Base-by-base conservation (phyloP, 2,329 filamentous ascomycete species). In the Sclerotinia glacialis region DNA sequence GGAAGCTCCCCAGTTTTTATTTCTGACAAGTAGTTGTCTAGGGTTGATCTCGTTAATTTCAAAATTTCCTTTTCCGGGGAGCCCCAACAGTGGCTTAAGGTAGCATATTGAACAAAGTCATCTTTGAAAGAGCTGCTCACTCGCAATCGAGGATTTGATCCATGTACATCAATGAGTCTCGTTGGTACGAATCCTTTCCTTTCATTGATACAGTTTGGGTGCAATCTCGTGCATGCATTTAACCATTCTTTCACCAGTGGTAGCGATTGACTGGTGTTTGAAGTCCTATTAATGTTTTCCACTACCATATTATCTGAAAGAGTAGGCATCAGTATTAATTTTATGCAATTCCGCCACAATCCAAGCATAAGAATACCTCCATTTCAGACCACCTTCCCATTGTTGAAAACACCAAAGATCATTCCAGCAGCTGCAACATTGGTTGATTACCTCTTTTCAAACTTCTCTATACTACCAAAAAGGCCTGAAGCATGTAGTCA, bases 301-400 rank as follows among this genome's bases (percentile, higher is more conserved):
- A 31, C 18, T 1, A 31, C 50, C 16, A 11, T 5, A 21, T 31
- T 21, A 53, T 53, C 26, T 50, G 4, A 7, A 3, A 0, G 7
- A 16, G 3, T 0, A 14, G 0, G 5, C 2, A 7, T 26, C 7
- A 50, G 47, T 28, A 9, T 28, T 2, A 21, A 0, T 21, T 1
- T 7, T 52, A 16, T 52, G 6, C 7, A 52, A 52, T 3, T 1
- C 4, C 3, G 3, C 49, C 21, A 31, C 16, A 2, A 31, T 21
- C 0, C 2, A 28, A 40, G 37, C 3, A 21, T 5, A 18, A 8
- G 3, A 28, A 52, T 0, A 28, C 2, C 26, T 9, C 28, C 37
- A 40, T 9, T 18, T 5, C 1, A 31, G 16, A 31, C 23, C 3
- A 2, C 18, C 26, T 21, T 9, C 16, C 26, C 16, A 5, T 14